phyloP scores from a whole-genome alignment of 2,329 filamentous ascomycete species.

The Immersiporthe knoxdaviesiana region DNA sequence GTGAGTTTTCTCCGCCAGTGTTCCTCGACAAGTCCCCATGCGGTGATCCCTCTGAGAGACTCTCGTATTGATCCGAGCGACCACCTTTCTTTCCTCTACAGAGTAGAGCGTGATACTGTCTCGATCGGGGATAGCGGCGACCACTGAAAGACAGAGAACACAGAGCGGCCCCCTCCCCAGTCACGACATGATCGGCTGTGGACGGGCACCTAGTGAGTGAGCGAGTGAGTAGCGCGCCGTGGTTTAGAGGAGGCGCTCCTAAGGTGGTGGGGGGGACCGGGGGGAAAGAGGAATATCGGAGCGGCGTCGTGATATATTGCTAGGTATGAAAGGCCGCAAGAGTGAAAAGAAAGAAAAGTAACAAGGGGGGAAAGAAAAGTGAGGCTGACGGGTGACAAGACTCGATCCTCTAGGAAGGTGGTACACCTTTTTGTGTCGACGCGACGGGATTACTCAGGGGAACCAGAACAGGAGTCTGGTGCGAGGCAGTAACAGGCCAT shows the following conservation, averaged over 20 bases:
- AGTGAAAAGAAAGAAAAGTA: background rate
- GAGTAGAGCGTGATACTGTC: background rate
- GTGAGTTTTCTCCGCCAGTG: background rate
- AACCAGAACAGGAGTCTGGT: constrained; percentile 15
- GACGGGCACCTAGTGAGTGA: background rate
- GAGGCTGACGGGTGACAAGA: background rate
- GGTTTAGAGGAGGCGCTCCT: background rate
- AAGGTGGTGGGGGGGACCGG: constrained; percentile 3
- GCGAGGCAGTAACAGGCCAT: constrained; percentile 7
- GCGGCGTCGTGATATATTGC: background rate
- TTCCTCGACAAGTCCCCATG: background rate
- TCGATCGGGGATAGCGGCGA: constrained; percentile 1
- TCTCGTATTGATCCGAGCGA: constrained; percentile 4
- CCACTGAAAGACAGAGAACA: background rate
- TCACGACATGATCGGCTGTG: background rate
- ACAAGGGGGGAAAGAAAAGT: background rate
- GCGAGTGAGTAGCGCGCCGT: background rate
- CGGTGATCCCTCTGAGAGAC: background rate
- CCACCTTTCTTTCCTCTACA: background rate
- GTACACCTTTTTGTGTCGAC: constrained; percentile 1
- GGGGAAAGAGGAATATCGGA: background rate
- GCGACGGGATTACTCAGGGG: background rate
- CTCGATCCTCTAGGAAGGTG: background rate
- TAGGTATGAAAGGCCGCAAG: background rate
- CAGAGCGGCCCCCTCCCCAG: background rate